phyloP scores from a whole-genome alignment of 2,329 filamentous ascomycete species.

The Leptoxyphium fumago region DNA sequence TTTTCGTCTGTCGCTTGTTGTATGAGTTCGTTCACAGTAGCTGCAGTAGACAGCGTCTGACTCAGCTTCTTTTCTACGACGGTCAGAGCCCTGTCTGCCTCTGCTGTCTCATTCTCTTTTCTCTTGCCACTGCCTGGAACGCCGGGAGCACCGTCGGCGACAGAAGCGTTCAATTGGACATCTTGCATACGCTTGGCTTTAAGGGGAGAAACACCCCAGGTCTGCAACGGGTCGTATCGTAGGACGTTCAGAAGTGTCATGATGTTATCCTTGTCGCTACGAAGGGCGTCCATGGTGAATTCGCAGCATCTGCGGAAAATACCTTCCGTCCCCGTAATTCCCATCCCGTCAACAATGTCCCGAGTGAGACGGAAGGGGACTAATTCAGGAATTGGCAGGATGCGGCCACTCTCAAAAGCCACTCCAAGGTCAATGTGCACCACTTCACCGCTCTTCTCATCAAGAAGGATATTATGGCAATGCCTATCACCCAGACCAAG shows the following conservation, averaged over 20 bases:
- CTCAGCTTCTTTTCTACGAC: constrained; percentile 93
- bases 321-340: constrained; percentile 84
- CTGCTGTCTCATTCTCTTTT: constrained; percentile 46
- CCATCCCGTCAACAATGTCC: constrained; percentile 95
- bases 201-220: constrained; percentile 72
- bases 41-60: constrained; percentile 84
- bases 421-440: constrained; percentile 96
- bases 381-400: constrained; percentile 88
- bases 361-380: constrained; percentile 90
- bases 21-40: constrained; percentile 92
- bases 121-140: constrained; percentile 23
- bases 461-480: constrained; percentile 90
- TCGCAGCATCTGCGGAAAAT: constrained; percentile 97
- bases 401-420: constrained; percentile 87
- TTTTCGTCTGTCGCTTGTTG: constrained; percentile 88
- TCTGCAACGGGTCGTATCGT: constrained; percentile 94
- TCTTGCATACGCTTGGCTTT: constrained; percentile 54
- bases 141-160: constrained; percentile 19
- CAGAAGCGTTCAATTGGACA: constrained; percentile 38
- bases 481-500: constrained; percentile 88
- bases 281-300: constrained; percentile 84
- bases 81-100: constrained; percentile 81
- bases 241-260: constrained; percentile 97
- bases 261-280: constrained; percentile 92
- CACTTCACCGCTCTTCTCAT: constrained; percentile 77